These are phyloP conservation scores for Acanthamoeba sp. DNA, from an alignment of 208 protist genomes.

Conservation along the genomic window DNA sequence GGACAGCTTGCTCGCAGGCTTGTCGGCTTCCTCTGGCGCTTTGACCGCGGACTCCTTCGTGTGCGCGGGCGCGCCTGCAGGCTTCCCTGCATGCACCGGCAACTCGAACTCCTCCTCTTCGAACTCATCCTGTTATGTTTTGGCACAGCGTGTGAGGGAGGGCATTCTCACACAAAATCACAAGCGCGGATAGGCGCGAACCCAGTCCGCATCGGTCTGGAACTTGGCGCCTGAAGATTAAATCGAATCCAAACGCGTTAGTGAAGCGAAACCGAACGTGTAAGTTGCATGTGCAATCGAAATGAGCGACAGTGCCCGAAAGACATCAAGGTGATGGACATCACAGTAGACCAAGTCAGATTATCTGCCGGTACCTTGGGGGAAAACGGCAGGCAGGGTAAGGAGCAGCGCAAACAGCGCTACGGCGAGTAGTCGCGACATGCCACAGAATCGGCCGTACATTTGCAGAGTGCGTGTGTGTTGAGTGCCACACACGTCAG, in stretches of 20 bases:
- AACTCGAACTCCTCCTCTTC: slow-evolving; percentile 14
- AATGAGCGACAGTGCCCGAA: too few relatives aligned
- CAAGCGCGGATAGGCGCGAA: too few relatives aligned
- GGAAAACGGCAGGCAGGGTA: background rate
- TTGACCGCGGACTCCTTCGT: background rate
- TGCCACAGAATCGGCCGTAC: background rate
- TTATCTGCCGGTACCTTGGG: background rate
- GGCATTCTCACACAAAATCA: too few relatives aligned
- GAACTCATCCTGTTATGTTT: background rate
- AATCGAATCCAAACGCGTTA: background rate
- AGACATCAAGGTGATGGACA: too few relatives aligned
- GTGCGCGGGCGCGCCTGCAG: background rate
- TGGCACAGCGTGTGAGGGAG: background rate
- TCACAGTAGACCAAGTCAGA: too few relatives aligned
- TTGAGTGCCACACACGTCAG: background rate
- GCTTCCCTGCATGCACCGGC: background rate
- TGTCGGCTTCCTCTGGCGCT: background rate
- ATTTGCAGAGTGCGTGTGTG: background rate
- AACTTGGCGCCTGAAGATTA: background rate
- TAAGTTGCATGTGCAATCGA: background rate
- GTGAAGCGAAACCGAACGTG: too few relatives aligned
- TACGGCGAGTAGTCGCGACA: slow-evolving; percentile 1
- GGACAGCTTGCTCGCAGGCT: background rate
- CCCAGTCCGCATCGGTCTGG: slow-evolving; percentile 30
- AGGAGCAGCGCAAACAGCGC: slow-evolving; percentile 4